These are phyloP conservation scores for Coccomyxa subellipsoidea DNA, from an alignment of 163 green algal species.

Conservation along the genomic window DNA sequence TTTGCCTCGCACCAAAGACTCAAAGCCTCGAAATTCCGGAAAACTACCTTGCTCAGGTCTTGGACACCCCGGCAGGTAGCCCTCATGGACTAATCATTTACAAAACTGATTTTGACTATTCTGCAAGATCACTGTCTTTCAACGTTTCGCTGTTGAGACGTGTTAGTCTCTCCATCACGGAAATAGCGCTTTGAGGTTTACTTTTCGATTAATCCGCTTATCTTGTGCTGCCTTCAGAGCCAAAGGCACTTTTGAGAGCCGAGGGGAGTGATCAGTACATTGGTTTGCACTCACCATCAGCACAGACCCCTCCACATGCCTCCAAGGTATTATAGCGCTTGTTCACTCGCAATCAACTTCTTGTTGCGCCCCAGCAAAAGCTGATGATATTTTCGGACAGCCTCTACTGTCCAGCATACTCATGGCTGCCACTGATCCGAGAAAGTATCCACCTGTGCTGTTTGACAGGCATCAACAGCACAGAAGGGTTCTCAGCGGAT, in stretches of 20 bases:
- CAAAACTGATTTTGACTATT: too few species aligned
- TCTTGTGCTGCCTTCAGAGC: neutral
- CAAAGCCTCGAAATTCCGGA: neutral
- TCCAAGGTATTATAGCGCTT: neutral
- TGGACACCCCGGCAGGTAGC: neutral
- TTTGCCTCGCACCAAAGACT: neutral
- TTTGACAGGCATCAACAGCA: neutral
- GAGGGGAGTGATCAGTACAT: neutral
- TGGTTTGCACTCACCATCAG: neutral
- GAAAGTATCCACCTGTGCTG: neutral
- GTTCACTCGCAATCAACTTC: too few species aligned
- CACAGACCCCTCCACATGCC: neutral
- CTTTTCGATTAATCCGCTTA: too few species aligned
- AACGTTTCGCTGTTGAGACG: too few species aligned
- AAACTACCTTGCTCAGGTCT: neutral
- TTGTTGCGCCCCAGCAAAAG: too few species aligned
- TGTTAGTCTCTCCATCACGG: too few species aligned
- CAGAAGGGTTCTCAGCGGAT: neutral
- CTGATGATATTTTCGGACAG: too few species aligned
- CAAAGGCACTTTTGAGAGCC: neutral
- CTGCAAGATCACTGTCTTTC: too few species aligned
- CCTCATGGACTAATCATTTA: too few species aligned
- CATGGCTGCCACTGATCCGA: too few species aligned
- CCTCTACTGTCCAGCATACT: too few species aligned
- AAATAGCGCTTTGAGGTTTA: too few species aligned